Base-by-base conservation (phyloP, 495 filamentous ascomycete genomes). In the Penicillium mononematosum region DNA sequence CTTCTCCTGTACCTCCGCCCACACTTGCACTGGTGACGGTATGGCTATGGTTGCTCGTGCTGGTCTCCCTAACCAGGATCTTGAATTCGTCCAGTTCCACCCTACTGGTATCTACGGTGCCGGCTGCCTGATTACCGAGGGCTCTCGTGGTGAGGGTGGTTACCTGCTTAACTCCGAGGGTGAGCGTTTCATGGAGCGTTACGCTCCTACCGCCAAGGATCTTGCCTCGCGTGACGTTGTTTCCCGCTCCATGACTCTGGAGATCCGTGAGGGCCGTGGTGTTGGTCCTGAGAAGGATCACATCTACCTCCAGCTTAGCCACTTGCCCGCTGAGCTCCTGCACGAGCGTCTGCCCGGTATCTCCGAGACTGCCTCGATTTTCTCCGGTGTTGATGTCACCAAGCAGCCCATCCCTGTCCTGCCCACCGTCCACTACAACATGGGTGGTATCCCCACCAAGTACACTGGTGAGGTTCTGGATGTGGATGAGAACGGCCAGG, bases 1-100 rank as follows among this genome's bases (percentile, higher is more conserved):
- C 82, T 98, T 98, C 85, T 89, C 85, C 71, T 98, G 93, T 75
- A 98, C 93, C 31, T 96, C 92, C 46, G 93, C 93, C 51, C 93
- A 98, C 78, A 98, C 93, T 62, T 96, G 92, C 77, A 98, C 93
- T 58, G 93, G 93, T 82, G 93, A 98, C 69, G 93, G 93, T 75
- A 96, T 93, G 89, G 94, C 92, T 59, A 96, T 97, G 94, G 94
- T 96, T 70, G 88, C 94, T 61, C 91, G 94, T 75, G 94, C 94
- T 55, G 94, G 94, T 70, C 88, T 98, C 34, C 94, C 94, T 53
- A 96, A 96, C 81, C 94, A 98, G 79, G 94, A 98, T 83, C 83
- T 98, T 67, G 94, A 98, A 76, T 98, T 98, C 78, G 94, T 98
- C 62, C 94, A 98, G 80, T 98, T 98, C 85, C 94, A 98, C 76